Evolutionary conservation across 2,329 filamentous ascomycete species (phyloP), one percentile per base, ranked within the genome.

Genomic region (Pseudomassariella vexata): DNA sequence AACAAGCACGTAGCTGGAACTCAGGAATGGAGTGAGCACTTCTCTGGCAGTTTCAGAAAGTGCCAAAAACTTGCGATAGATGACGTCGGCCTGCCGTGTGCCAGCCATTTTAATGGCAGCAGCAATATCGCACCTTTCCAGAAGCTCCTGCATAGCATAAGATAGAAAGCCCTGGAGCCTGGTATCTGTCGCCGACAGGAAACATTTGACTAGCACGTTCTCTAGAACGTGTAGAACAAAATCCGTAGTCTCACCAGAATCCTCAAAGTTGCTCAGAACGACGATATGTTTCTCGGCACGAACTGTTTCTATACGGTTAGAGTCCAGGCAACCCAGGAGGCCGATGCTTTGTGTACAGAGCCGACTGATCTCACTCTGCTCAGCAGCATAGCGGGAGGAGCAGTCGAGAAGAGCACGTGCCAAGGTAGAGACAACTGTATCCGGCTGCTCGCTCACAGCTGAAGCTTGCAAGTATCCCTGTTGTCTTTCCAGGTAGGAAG

Each of bases 91-190:
- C 18, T 79, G 73, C 14, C 42, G 56, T 1, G 56, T 55, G 4
- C 61, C 59, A 22, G 62, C 56, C 52, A 58, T 56, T 19, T 54
- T 56, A 31, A 65, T 68, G 0, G 72, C 75, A 9, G 72, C 65
- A 37, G 70, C 79, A 49, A 95, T 80, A 18, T 83, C 80, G 49
- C 84, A 86, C 44, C 82, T 78, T 26, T 81, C 79, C 4, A 96
- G 70, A 24, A 96, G 70, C 48, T 94, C 83, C 57, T 99, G 92
- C 79, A 98, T 95, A 2, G 83, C 85, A 57, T 85, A 98, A 2
- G 90, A 90, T 12, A 99, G 69, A 52, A 94, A 95, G 0, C 88
- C 89, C 56, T 96, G 92, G 5, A 88, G 73, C 42, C 79, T 81
- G 3, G 88, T 84, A 53, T 95, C 94, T 0, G 84, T 92, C 2